phyloP scores from a whole-genome alignment of 2,329 filamentous ascomycete genomes.

The Pochonia chlamydosporia region DNA sequence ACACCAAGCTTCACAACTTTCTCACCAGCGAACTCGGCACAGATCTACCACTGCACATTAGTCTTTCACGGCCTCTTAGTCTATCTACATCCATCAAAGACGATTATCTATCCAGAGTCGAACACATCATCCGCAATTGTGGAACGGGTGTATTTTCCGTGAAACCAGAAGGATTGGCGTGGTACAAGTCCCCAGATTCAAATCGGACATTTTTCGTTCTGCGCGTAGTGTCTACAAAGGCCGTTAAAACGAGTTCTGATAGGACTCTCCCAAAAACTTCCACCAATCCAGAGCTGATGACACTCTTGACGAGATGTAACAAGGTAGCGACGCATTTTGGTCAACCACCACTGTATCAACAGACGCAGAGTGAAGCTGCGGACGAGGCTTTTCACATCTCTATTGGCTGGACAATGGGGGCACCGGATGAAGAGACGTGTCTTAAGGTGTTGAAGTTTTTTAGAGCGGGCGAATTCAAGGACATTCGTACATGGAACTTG shows the following conservation, averaged over 20 bases:
- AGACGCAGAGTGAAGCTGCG: slow-evolving; percentile 15
- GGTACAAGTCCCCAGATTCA: slow-evolving; percentile 49
- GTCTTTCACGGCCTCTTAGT: slow-evolving; percentile 75
- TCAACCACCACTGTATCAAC: slow-evolving; percentile 66
- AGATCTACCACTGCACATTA: slow-evolving; percentile 81
- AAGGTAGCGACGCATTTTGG: slow-evolving; percentile 48
- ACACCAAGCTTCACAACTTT: slow-evolving; percentile 55
- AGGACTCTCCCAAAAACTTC: neutral
- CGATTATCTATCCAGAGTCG: slow-evolving; percentile 55
- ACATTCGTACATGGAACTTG: slow-evolving; percentile 39
- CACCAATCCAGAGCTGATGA: slow-evolving; percentile 48
- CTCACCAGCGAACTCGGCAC: slow-evolving; percentile 73
- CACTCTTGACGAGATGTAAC: slow-evolving; percentile 65
- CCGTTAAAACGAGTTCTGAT: slow-evolving; percentile 4
- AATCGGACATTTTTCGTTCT: slow-evolving; percentile 82
- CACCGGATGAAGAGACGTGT: slow-evolving; percentile 37
- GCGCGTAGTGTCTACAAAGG: slow-evolving; percentile 39
- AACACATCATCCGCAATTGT: slow-evolving; percentile 28
- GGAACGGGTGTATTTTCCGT: slow-evolving; percentile 30
- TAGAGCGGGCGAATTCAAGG: slow-evolving; percentile 16
- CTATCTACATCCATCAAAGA: slow-evolving; percentile 69
- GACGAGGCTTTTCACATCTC: slow-evolving; percentile 72
- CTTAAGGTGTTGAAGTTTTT: slow-evolving; percentile 20
- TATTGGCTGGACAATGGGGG: slow-evolving; percentile 72
- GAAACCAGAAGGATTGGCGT: slow-evolving; percentile 33